These are phyloP conservation scores for Phytophthora crassamura DNA, from an alignment of 352 stramenopile genomes.

Conservation along the genomic window DNA sequence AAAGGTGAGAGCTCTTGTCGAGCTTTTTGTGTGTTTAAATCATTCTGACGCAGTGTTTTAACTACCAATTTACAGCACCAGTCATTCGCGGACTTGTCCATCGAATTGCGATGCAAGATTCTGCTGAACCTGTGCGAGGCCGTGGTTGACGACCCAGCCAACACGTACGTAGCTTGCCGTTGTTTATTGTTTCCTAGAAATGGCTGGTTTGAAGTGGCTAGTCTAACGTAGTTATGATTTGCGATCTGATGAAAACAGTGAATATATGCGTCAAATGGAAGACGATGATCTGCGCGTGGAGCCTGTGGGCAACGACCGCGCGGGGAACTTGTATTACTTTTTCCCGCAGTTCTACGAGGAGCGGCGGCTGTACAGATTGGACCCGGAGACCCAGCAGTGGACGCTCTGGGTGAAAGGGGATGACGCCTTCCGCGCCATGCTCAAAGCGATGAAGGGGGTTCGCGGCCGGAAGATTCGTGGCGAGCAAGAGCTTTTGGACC, in stretches of 20 bases:
- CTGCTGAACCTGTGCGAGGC: slow-evolving; percentile 84
- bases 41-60: slow-evolving; percentile 9
- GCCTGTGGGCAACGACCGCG: slow-evolving; percentile 74
- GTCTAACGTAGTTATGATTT: neutral
- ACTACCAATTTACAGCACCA: slow-evolving; percentile 55
- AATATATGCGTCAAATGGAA: slow-evolving; percentile 89
- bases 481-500: slow-evolving; percentile 79
- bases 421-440: slow-evolving; percentile 62
- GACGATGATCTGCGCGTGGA: slow-evolving; percentile 85
- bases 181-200: too few relatives aligned
- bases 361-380: slow-evolving; percentile 74
- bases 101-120: slow-evolving; percentile 81
- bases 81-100: slow-evolving; percentile 74
- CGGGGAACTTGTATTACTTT: slow-evolving; percentile 83
- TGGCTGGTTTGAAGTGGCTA: too few relatives aligned
- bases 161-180: slow-evolving; percentile 53
- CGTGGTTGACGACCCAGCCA: slow-evolving; percentile 77
- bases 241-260: slow-evolving; percentile 34
- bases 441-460: slow-evolving; percentile 62
- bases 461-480: slow-evolving; percentile 71
- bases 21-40: neutral
- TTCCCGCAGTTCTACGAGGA: slow-evolving; percentile 90
- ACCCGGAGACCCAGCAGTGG: slow-evolving; percentile 60
- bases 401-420: slow-evolving; percentile 83
- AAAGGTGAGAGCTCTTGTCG: slow-evolving; percentile 40